Conservation (phyloP, 345 rosid species). For the Odontarrhena argentea region DNA sequence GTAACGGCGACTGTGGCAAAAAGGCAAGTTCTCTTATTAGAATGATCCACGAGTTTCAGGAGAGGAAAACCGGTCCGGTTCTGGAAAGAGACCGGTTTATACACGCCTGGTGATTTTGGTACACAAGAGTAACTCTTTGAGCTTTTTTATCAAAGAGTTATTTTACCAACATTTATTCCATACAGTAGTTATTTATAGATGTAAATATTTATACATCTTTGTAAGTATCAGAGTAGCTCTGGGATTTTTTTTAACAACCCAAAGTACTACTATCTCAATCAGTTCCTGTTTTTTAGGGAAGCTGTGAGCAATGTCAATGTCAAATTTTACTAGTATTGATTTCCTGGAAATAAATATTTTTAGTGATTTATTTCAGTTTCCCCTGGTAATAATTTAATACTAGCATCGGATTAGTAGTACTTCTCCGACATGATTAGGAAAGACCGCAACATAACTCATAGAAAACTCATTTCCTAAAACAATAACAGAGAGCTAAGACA, state of each 20-base stretch:
- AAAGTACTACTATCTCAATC: slow-evolving; percentile 28
- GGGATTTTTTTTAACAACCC: slow-evolving; percentile 32
- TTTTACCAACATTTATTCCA: neutral
- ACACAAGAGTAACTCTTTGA: slow-evolving; percentile 17
- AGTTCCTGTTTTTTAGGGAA: slow-evolving; percentile 24
- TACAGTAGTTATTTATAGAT: neutral
- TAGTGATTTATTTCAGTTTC: neutral
- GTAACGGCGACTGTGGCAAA: slow-evolving; percentile 74
- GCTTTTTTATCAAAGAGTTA: slow-evolving; percentile 18
- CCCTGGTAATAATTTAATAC: neutral
- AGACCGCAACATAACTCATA: neutral
- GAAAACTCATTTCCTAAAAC: neutral
- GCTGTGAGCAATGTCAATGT: slow-evolving; percentile 7
- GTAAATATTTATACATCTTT: slow-evolving; percentile 17
- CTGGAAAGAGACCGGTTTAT: slow-evolving; percentile 53
- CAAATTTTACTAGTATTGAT: neutral
- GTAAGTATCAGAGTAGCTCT: slow-evolving; percentile 20
- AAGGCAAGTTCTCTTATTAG: slow-evolving; percentile 68
- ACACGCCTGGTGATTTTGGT: slow-evolving; percentile 53
- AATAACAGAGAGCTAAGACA: slow-evolving; percentile 10
- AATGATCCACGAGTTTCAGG: slow-evolving; percentile 70
- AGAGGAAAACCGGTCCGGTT: slow-evolving; percentile 50
- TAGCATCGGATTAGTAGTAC: neutral
- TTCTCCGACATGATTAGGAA: neutral
- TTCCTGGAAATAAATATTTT: slow-evolving; percentile 1